Evolutionary conservation across 768 basidiomycete species (phyloP).

Genomic region (Podaxis sp.): DNA sequence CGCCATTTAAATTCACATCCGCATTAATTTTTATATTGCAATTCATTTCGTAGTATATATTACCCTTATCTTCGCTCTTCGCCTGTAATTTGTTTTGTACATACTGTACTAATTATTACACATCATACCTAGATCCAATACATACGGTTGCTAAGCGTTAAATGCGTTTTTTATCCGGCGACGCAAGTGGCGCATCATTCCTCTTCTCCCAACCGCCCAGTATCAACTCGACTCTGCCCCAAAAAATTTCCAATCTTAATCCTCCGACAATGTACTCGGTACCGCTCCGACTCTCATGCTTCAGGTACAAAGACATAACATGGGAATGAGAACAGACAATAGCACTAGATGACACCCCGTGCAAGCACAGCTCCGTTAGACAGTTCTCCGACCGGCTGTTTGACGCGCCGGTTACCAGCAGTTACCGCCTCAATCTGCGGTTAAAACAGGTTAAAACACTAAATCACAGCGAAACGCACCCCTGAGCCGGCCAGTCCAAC

Average conservation of each 20-base stretch:
- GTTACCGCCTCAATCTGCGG: neutral
- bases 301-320: neutral
- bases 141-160: neutral
- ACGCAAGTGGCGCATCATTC: neutral
- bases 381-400: neutral
- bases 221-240: neutral
- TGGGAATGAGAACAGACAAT: neutral
- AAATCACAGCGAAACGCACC: neutral
- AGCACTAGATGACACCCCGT: neutral
- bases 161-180: neutral
- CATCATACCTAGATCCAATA: neutral
- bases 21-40: neutral
- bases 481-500: neutral
- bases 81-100: neutral
- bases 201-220: neutral
- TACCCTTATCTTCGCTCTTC: slow-evolving; percentile 15
- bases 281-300: neutral
- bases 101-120: neutral
- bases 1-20: neutral
- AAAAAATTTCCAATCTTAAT: neutral
- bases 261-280: neutral
- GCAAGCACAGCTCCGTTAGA: neutral
- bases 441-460: neutral
- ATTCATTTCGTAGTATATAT: slow-evolving; percentile 16
- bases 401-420: neutral